These are phyloP conservation scores for Lactifluus pinguis DNA, from an alignment of 768 basidiomycete genomes.

Conservation along the genomic window DNA sequence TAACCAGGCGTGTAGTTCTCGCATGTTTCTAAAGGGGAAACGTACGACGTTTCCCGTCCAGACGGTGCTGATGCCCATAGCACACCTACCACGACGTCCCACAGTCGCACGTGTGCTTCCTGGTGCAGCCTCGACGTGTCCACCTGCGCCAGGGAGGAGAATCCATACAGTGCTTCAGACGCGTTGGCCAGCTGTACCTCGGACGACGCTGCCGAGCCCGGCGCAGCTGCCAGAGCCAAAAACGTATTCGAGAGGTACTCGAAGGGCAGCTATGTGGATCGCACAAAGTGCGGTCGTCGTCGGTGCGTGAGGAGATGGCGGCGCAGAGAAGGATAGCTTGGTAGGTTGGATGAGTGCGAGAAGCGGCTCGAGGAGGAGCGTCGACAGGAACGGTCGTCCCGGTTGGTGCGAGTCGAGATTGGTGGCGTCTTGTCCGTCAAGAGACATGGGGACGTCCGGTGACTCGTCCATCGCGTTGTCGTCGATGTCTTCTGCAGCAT, in stretches of 20 bases:
- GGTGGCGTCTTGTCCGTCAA: constrained; percentile 17
- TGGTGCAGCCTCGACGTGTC: constrained; percentile 49
- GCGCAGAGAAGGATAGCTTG: constrained; percentile 59
- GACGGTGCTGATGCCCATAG: constrained; percentile 77
- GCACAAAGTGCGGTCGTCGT: constrained; percentile 79
- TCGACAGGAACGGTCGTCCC: constrained; percentile 40
- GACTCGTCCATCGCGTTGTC: constrained; percentile 28
- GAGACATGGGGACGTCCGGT: constrained; percentile 23
- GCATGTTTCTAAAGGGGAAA: not conserved
- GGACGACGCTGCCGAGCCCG: constrained; percentile 29
- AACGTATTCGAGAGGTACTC: constrained; percentile 67
- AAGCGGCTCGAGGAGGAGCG: constrained; percentile 42
- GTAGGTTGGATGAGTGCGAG: constrained; percentile 60
- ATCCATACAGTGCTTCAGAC: constrained; percentile 65
- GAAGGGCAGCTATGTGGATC: constrained; percentile 71
- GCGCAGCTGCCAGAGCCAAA: constrained; percentile 53
- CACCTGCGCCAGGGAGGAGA: constrained; percentile 50
- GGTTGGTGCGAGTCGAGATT: constrained; percentile 7
- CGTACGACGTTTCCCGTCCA: constrained; percentile 60
- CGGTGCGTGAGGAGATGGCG: constrained; percentile 74
- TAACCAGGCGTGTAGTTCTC: too few species aligned
- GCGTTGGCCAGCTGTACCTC: constrained; percentile 41
- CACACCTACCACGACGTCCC: constrained; percentile 73
- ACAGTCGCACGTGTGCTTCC: constrained; percentile 60
- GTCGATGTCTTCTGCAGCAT: constrained; percentile 28